A percentile compares a stretch with the other conserved stretches of the same genome.
Evolutionary conservation across 257 asterid genomes (phyloP).

Genomic region (Henckelia pumila): DNA sequence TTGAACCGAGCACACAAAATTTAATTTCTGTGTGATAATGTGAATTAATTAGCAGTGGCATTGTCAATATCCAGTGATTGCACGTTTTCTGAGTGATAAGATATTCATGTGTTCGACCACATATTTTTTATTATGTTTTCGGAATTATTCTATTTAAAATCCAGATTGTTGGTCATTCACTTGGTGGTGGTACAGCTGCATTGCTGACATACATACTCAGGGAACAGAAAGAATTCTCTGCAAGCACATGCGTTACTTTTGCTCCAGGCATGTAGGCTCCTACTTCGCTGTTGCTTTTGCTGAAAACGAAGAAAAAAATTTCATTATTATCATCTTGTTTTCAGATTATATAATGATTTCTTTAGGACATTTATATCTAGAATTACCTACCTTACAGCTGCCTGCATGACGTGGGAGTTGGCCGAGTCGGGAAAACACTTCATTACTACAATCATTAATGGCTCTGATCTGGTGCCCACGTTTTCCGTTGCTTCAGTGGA

Average conservation of each 20-base stretch:
- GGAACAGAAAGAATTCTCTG: conserved; percentile 68
- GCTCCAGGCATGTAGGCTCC: conserved; percentile 64
- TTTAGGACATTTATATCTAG: conserved; percentile 14
- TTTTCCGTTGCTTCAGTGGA: conserved; percentile 78
- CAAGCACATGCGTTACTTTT: conserved; percentile 65
- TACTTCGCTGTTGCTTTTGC: conserved; percentile 8
- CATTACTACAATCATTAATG: conserved; percentile 73
- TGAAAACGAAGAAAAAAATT: not conserved
- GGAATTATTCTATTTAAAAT: conserved; percentile 23
- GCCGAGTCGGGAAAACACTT: conserved; percentile 82
- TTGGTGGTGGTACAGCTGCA: conserved; percentile 94
- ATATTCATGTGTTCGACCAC: not conserved
- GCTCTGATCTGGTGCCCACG: conserved; percentile 87
- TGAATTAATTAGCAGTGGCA: not conserved
- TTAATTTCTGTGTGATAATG: not conserved
- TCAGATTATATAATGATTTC: not conserved
- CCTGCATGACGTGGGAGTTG: conserved; percentile 89
- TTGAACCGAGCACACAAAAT: not conserved
- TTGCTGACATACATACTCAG: conserved; percentile 79
- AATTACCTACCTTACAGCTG: conserved; percentile 43
- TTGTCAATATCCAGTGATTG: not conserved
- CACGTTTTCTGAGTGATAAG: not conserved
- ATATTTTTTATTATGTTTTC: not conserved
- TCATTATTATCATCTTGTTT: conserved; percentile 3
- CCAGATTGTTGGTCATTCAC: conserved; percentile 87